These are phyloP conservation scores for Talaromyces amestolkiae DNA, from an alignment of 2,329 filamentous ascomycete species.

Conservation along the genomic window DNA sequence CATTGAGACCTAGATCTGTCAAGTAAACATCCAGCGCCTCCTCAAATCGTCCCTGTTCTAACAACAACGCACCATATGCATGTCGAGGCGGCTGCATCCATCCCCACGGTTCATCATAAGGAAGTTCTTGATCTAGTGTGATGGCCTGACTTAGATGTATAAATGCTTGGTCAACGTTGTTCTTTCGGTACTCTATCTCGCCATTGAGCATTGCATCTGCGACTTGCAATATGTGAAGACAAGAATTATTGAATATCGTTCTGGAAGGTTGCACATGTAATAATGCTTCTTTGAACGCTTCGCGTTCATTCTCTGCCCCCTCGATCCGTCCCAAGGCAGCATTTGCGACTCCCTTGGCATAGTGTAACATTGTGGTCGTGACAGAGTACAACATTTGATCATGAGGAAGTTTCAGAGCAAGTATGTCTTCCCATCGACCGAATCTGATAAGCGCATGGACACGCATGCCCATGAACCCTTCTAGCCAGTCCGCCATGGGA, in stretches of 20 bases:
- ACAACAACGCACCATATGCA: conserved; percentile 61
- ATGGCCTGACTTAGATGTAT: conserved; percentile 55
- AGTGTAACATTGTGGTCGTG: conserved; percentile 63
- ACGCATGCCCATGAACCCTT: conserved; percentile 20
- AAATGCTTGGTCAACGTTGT: conserved; percentile 57
- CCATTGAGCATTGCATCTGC: conserved; percentile 57
- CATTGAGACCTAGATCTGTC: conserved; percentile 57
- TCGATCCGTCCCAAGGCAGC: conserved; percentile 55
- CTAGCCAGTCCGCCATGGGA: conserved; percentile 23
- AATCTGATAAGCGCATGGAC: conserved; percentile 22
- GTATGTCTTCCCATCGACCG: conserved; percentile 21
- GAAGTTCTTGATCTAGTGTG: conserved; percentile 56
- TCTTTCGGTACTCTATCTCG: conserved; percentile 64
- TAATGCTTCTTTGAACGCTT: conserved; percentile 51
- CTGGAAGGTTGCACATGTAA: conserved; percentile 55
- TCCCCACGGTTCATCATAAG: conserved; percentile 67
- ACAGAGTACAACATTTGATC: conserved; percentile 61
- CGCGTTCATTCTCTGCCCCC: conserved; percentile 42
- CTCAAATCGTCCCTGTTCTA: conserved; percentile 57
- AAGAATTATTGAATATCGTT: conserved; percentile 65
- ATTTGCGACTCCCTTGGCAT: conserved; percentile 63
- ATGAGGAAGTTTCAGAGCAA: conserved; percentile 16
- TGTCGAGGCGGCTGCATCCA: conserved; percentile 69
- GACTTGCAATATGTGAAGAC: conserved; percentile 59
- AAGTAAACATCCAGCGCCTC: conserved; percentile 55